Conservation (phyloP, 2,329 filamentous ascomycete species). For the Trichoderma sp. region DNA sequence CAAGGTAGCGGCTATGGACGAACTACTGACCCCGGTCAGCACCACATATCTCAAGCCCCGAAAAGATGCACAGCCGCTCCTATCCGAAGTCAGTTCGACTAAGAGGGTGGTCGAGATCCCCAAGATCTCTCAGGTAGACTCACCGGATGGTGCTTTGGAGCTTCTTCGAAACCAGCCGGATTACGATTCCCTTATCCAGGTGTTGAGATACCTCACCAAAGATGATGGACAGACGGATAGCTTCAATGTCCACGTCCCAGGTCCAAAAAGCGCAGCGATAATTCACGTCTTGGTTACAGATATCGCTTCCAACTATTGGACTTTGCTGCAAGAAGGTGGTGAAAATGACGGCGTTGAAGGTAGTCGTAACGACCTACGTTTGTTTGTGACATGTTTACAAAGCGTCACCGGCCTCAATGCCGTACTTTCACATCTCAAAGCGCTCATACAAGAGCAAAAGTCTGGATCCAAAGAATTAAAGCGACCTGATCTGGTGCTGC, state of each 20-base stretch:
- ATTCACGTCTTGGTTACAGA: conserved; percentile 70
- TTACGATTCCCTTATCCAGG: conserved; percentile 52
- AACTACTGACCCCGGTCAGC: conserved; percentile 54
- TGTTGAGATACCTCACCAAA: conserved; percentile 52
- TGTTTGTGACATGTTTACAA: conserved; percentile 63
- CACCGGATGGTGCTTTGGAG: conserved; percentile 55
- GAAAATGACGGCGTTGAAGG: conserved; percentile 16
- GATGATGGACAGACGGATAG: conserved; percentile 21
- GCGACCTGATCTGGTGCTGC: conserved; percentile 43
- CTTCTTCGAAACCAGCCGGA: conserved; percentile 61
- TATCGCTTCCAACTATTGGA: conserved; percentile 82
- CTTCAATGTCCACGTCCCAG: conserved; percentile 44
- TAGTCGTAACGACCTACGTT: conserved; percentile 38
- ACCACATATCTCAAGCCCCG: conserved; percentile 45
- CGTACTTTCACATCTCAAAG: conserved; percentile 66
- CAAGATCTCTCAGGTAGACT: conserved; percentile 26
- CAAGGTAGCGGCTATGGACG: conserved; percentile 47
- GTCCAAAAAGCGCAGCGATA: conserved; percentile 70
- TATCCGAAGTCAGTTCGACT: conserved; percentile 37
- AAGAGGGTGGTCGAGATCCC: conserved; percentile 12
- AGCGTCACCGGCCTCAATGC: conserved; percentile 78
- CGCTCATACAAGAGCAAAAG: conserved; percentile 54
- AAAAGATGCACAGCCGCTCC: conserved; percentile 36
- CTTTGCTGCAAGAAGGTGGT: conserved; percentile 51
- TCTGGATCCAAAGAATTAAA: conserved; percentile 37